phyloP scores from a whole-genome alignment of 179 eudicot species.

The Vitellaria paradoxa region DNA sequence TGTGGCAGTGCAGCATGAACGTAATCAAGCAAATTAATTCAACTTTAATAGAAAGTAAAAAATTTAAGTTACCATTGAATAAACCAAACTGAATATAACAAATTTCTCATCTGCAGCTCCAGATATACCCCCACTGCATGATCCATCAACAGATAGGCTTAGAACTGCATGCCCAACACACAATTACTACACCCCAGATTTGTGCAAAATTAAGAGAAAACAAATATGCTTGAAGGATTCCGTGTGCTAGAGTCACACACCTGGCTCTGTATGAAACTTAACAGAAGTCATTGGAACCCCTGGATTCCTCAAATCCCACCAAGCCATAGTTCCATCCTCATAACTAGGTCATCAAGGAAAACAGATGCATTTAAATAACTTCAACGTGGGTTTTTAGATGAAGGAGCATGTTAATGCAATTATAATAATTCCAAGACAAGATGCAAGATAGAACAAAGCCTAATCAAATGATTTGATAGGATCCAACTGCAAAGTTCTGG shows the following conservation, averaged over 20 bases:
- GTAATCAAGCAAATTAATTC: not conserved
- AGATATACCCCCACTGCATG: slow-evolving; percentile 75
- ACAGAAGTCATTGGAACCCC: slow-evolving; percentile 56
- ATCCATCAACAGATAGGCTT: slow-evolving; percentile 64
- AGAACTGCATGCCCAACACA: slow-evolving; percentile 47
- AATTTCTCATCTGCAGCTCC: slow-evolving; percentile 86
- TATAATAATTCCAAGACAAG: not conserved
- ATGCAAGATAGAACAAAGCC: not conserved
- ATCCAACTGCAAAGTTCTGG: not conserved
- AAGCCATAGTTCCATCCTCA: slow-evolving; percentile 79
- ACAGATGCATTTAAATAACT: slow-evolving; percentile 7
- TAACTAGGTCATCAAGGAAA: slow-evolving; percentile 37
- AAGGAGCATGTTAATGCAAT: not conserved
- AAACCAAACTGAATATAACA: slow-evolving; percentile 53
- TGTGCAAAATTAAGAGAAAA: not conserved
- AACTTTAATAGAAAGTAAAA: slow-evolving; percentile 2
- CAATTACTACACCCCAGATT: not conserved
- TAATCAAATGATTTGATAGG: not conserved
- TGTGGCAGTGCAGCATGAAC: not conserved
- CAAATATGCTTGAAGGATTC: not conserved
- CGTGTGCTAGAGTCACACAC: slow-evolving; percentile 24
- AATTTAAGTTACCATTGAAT: slow-evolving; percentile 44
- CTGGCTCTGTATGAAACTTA: slow-evolving; percentile 81
- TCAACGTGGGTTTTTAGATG: not conserved
- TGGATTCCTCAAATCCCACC: slow-evolving; percentile 90